Percentiles rank a stretch among this genome's conserved stretches.
These are phyloP conservation scores for Auriscalpium orientale DNA, from an alignment of 768 basidiomycete species.

Conservation along the genomic window DNA sequence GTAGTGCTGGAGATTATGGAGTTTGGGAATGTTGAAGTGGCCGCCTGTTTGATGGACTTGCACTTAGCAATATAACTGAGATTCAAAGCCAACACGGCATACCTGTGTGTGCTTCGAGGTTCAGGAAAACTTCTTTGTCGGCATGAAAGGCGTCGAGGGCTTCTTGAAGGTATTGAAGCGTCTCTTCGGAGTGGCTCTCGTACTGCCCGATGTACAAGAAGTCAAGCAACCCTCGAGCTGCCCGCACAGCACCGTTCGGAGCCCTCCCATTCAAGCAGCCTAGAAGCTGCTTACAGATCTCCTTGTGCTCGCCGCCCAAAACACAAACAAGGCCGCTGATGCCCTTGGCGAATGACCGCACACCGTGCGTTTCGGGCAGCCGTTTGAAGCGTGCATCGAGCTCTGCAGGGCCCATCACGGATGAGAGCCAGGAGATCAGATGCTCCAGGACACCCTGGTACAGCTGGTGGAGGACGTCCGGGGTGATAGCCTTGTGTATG, in stretches of 20 bases:
- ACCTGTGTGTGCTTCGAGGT: conserved; percentile 20
- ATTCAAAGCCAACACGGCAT: conserved; percentile 14
- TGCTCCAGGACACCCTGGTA: conserved; percentile 12
- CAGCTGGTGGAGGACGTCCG: conserved; percentile 17
- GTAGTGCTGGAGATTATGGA: conserved; percentile 12
- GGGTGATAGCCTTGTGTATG: conserved; percentile 11
- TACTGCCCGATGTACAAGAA: conserved; percentile 33
- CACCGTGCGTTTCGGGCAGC: background rate
- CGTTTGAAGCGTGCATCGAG: background rate
- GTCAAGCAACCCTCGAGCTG: conserved; percentile 17
- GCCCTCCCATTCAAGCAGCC: background rate
- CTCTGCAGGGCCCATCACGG: background rate
- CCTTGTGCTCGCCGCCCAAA: background rate
- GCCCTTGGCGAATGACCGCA: background rate
- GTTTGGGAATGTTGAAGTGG: conserved; percentile 11
- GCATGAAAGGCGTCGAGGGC: conserved; percentile 28
- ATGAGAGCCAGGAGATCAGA: conserved; percentile 2
- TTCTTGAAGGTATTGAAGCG: conserved; percentile 20
- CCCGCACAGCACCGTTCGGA: background rate
- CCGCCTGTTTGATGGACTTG: background rate
- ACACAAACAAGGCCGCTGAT: background rate
- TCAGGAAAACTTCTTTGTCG: conserved; percentile 30
- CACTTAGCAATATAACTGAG: background rate
- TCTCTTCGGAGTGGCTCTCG: conserved; percentile 23
- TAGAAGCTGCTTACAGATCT: background rate